These are phyloP conservation scores for Malus sieversii DNA, from an alignment of 306 rosid species.

Conservation along the genomic window DNA sequence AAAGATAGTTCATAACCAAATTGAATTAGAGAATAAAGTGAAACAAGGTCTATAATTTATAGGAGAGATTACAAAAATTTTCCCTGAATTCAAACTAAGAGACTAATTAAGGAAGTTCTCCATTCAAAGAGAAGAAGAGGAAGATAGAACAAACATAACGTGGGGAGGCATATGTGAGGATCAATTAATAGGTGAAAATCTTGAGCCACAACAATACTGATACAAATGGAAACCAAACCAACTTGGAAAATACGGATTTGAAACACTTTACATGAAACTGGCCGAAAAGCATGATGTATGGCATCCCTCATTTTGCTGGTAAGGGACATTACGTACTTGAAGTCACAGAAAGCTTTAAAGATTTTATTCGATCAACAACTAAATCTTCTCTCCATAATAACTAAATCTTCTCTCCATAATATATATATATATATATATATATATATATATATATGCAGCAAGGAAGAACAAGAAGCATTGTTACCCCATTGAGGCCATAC, in stretches of 20 bases:
- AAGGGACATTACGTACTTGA: conserved; percentile 48
- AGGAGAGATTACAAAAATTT: too few relatives aligned
- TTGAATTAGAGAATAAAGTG: neutral
- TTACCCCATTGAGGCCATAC: conserved; percentile 2
- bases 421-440: too few relatives aligned
- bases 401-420: conserved; percentile 15
- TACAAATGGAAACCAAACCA: conserved; percentile 5
- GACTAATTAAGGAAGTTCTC: neutral
- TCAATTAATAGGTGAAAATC: neutral
- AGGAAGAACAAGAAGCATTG: conserved; percentile 10
- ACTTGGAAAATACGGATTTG: neutral
- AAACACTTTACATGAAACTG: conserved; percentile 14
- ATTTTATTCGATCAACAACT: conserved; percentile 41
- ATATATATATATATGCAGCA: neutral
- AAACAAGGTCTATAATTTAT: too few relatives aligned
- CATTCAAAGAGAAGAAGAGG: neutral
- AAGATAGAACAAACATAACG: neutral
- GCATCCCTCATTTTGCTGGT: conserved; percentile 33
- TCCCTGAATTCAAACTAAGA: neutral
- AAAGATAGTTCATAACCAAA: neutral
- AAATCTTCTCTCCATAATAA: conserved; percentile 8
- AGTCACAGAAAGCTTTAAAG: conserved; percentile 36
- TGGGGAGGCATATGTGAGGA: neutral
- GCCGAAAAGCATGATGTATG: conserved; percentile 16
- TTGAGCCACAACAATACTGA: neutral